Evolutionary conservation across 805 yeast species (phyloP).

Genomic region (Saccharomyces paradoxus): DNA sequence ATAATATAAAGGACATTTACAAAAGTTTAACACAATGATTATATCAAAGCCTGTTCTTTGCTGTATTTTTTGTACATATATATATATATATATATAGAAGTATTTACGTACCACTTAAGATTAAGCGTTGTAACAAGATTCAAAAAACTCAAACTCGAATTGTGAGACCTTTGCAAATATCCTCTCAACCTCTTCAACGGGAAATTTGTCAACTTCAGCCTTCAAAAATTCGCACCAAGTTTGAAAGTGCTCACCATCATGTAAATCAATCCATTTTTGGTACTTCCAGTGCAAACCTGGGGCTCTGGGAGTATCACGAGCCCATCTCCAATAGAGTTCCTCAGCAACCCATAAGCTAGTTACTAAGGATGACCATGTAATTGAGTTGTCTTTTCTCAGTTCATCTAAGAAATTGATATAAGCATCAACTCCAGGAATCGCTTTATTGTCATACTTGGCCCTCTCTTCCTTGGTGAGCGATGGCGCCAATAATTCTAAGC

Average conservation of each 20-base stretch:
- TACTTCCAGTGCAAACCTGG: constrained; percentile 36
- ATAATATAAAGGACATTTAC: constrained; percentile 6
- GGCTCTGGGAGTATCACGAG: constrained; percentile 31
- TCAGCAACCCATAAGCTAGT: constrained; percentile 43
- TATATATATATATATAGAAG: not conserved
- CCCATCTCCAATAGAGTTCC: constrained; percentile 46
- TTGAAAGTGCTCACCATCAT: constrained; percentile 41
- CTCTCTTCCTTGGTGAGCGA: constrained; percentile 9
- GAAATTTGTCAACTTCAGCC: constrained; percentile 34
- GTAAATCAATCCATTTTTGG: constrained; percentile 46
- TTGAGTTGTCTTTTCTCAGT: constrained; percentile 23
- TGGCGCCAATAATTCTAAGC: constrained; percentile 21
- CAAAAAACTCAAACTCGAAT: constrained; percentile 40
- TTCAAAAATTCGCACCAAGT: constrained; percentile 42
- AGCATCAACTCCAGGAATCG: constrained; percentile 29
- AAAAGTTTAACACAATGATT: not conserved
- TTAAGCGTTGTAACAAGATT: constrained; percentile 35
- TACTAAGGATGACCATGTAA: constrained; percentile 35
- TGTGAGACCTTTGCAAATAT: constrained; percentile 33
- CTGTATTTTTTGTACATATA: not conserved
- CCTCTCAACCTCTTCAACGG: constrained; percentile 25
- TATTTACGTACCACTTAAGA: not conserved
- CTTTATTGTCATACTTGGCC: constrained; percentile 7
- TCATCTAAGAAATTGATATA: constrained; percentile 33
- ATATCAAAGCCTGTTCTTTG: not conserved